phyloP scores from a whole-genome alignment of 148 eudicot genomes.

The Rhododendron mucronatum region DNA sequence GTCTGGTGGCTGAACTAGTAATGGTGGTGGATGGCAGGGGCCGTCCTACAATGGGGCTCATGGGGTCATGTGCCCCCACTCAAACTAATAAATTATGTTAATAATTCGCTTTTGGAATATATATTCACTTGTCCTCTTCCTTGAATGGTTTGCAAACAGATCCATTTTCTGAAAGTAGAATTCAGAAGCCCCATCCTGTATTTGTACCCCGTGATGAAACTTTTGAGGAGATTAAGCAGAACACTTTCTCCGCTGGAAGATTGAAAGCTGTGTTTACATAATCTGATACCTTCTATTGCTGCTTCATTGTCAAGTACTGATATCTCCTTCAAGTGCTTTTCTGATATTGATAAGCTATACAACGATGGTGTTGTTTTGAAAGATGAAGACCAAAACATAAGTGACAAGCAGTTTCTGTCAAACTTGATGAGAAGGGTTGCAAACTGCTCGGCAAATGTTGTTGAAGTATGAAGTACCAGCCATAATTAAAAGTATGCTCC shows the following conservation, averaged over 20 bases:
- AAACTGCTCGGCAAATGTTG: conserved; percentile 38
- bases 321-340: conserved; percentile 57
- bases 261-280: conserved; percentile 72
- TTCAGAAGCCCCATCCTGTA: conserved; percentile 64
- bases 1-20: background rate
- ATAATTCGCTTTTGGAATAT: background rate
- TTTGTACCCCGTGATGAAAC: conserved; percentile 92
- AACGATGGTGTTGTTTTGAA: conserved; percentile 50
- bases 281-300: conserved; percentile 67
- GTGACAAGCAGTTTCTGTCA: conserved; percentile 14
- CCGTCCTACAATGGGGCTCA: background rate
- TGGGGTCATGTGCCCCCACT: background rate
- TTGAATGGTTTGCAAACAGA: conserved; percentile 33
- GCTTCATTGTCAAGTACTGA: conserved; percentile 57
- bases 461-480: conserved; percentile 76
- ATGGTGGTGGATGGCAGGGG: background rate
- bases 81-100: background rate
- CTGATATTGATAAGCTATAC: conserved; percentile 83
- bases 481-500: conserved; percentile 53
- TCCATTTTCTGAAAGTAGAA: conserved; percentile 51
- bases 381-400: conserved; percentile 32
- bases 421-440: conserved; percentile 29
- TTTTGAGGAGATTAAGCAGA: conserved; percentile 78
- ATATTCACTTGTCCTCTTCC: background rate
- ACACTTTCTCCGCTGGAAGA: conserved; percentile 66